Evolutionary conservation across 495 filamentous ascomycete species (phyloP).

Genomic region (Pseudotulostoma volvatum): DNA sequence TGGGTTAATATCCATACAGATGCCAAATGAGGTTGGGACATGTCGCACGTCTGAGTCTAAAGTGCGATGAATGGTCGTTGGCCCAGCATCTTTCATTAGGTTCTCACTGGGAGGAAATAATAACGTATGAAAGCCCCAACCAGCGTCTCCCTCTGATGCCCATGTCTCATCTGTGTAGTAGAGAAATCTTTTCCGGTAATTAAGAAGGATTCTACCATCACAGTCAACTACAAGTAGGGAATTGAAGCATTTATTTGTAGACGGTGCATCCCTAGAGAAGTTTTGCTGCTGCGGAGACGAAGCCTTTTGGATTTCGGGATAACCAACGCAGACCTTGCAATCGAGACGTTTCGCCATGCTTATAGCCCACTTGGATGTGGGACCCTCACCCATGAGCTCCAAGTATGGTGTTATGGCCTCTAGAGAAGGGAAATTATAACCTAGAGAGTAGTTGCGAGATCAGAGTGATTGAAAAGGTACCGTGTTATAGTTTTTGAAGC

Average conservation of each 20-base stretch:
- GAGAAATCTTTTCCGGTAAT: slow-evolving; percentile 82
- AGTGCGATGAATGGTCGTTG: slow-evolving; percentile 1
- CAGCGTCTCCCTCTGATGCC: slow-evolving; percentile 57
- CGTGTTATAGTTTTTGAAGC: not conserved
- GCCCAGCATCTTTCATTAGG: too few species aligned
- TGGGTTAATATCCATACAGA: slow-evolving; percentile 64
- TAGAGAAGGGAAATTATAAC: slow-evolving; percentile 80
- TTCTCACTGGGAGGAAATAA: slow-evolving; percentile 9
- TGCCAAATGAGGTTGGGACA: slow-evolving; percentile 57
- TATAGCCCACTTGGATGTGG: slow-evolving; percentile 65
- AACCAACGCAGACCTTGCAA: slow-evolving; percentile 78
- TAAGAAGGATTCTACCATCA: slow-evolving; percentile 50
- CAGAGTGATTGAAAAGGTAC: not conserved
- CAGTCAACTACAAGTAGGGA: slow-evolving; percentile 64
- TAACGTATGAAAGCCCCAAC: slow-evolving; percentile 31
- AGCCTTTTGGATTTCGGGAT: slow-evolving; percentile 48
- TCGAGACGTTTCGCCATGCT: slow-evolving; percentile 50
- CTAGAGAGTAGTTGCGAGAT: slow-evolving; percentile 21
- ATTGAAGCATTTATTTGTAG: slow-evolving; percentile 47
- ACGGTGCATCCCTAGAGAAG: not conserved
- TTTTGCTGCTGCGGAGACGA: slow-evolving; percentile 1
- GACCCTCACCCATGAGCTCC: slow-evolving; percentile 60
- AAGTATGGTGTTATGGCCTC: slow-evolving; percentile 62
- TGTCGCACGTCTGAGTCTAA: slow-evolving; percentile 6
- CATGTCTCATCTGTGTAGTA: slow-evolving; percentile 88